These are phyloP conservation scores for Posidonia australis DNA, from an alignment of 106 monocot genomes.

Conservation along the genomic window DNA sequence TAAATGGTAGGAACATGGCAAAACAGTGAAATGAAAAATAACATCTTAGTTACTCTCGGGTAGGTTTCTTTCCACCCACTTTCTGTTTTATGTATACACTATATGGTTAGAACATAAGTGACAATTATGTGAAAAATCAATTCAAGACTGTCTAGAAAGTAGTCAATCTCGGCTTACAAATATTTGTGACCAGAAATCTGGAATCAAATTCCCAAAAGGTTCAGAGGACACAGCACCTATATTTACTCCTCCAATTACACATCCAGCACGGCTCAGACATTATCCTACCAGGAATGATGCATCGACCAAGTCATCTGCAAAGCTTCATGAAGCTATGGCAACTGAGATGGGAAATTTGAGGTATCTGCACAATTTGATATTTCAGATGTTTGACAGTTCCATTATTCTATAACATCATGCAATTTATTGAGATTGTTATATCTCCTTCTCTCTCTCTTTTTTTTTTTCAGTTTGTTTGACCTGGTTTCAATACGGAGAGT, in stretches of 20 bases:
- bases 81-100: no score
- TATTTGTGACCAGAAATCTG: slow-evolving; percentile 39
- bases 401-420: no score
- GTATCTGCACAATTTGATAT: slow-evolving; percentile 10
- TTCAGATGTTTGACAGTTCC: not conserved
- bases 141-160: no score
- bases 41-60: no score
- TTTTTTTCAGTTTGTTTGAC: slow-evolving; percentile 47
- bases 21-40: no score
- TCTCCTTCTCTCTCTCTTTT: not conserved
- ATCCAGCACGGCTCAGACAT: slow-evolving; percentile 13
- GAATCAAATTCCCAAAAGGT: slow-evolving; percentile 61
- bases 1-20: no score
- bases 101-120: no score
- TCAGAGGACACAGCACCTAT: slow-evolving; percentile 54
- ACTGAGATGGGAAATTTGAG: slow-evolving; percentile 62
- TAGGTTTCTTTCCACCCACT: no score
- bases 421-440: slow-evolving; percentile 4
- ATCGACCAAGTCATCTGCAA: slow-evolving; percentile 42
- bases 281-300: slow-evolving; percentile 22
- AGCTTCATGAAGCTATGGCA: slow-evolving; percentile 84
- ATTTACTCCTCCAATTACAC: slow-evolving; percentile 50
- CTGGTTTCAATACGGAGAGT: slow-evolving; percentile 48
- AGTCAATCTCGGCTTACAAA: not conserved
- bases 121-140: no score